phyloP scores from a whole-genome alignment of 1,284 basidiomycete species.

The Irpex rosettiformis region DNA sequence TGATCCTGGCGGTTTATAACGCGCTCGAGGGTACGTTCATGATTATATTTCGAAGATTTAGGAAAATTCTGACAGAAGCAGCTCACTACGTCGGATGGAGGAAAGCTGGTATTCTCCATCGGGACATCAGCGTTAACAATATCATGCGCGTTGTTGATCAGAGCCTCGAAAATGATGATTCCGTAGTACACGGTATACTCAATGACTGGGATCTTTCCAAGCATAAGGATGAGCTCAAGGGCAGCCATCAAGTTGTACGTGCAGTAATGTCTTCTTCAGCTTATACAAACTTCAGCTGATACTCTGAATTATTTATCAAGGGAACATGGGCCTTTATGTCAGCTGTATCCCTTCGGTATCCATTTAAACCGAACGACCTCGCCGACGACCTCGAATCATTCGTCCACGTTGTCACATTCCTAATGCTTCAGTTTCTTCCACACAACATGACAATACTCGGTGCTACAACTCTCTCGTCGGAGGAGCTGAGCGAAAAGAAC shows the following conservation, averaged over 20 bases:
- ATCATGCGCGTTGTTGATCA: slow-evolving; percentile 9
- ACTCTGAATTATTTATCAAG: no score
- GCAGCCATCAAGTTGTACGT: no score
- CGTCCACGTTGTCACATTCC: slow-evolving; percentile 12
- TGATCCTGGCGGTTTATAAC: slow-evolving; percentile 1
- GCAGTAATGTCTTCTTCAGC: no score
- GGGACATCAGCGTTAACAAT: slow-evolving; percentile 7
- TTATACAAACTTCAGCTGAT: no score
- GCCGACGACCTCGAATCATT: slow-evolving; percentile 18
- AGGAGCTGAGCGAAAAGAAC: neutral
- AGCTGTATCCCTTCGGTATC: slow-evolving; percentile 6
- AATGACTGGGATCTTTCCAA: slow-evolving; percentile 18
- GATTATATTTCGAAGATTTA: neutral
- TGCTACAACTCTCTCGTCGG: neutral
- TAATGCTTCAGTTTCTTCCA: slow-evolving; percentile 8
- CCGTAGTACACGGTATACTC: slow-evolving; percentile 6
- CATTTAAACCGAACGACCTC: slow-evolving; percentile 3
- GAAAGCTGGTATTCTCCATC: slow-evolving; percentile 3
- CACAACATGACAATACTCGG: neutral
- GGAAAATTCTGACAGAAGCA: neutral
- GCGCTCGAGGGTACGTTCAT: slow-evolving; percentile 4
- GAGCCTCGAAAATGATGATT: neutral
- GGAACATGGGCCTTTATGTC: slow-evolving; percentile 19
- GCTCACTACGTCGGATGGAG: slow-evolving; percentile 1
- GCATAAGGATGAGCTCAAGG: no score